phyloP scores from a whole-genome alignment of 495 filamentous ascomycete genomes.

The Aspergillus affinis region DNA sequence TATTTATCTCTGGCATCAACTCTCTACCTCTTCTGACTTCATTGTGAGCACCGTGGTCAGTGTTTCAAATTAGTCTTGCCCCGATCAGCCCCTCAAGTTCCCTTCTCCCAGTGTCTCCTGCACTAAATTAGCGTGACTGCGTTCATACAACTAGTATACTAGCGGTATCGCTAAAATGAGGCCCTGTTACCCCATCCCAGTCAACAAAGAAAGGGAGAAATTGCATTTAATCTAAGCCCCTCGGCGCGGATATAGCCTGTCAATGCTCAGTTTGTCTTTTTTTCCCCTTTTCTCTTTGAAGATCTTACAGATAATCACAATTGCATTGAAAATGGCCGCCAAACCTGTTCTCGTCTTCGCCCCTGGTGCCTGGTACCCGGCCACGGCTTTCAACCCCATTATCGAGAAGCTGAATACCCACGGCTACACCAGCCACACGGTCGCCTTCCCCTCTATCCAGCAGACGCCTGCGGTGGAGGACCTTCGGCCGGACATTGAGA shows the following conservation, averaged over 20 bases:
- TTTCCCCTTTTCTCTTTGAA: neutral
- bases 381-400: slow-evolving; percentile 31
- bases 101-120: no score
- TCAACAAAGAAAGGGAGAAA: neutral
- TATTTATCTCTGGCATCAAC: no score
- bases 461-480: slow-evolving; percentile 25
- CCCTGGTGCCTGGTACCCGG: slow-evolving; percentile 39
- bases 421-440: slow-evolving; percentile 24
- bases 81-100: no score
- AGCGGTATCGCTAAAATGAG: neutral
- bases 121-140: no score
- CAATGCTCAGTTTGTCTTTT: neutral
- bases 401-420: slow-evolving; percentile 22
- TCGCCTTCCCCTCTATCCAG: slow-evolving; percentile 36
- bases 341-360: slow-evolving; percentile 37
- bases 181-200: neutral
- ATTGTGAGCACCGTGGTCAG: no score
- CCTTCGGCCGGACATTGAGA: slow-evolving; percentile 31
- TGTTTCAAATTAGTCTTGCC: no score
- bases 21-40: no score
- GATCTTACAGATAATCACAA: neutral
- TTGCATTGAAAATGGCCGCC: neutral
- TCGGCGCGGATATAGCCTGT: neutral
- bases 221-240: neutral
- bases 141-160: neutral